Base-by-base conservation (phyloP, 1,284 basidiomycete species). In the Cystobasidium slooffiae region DNA sequence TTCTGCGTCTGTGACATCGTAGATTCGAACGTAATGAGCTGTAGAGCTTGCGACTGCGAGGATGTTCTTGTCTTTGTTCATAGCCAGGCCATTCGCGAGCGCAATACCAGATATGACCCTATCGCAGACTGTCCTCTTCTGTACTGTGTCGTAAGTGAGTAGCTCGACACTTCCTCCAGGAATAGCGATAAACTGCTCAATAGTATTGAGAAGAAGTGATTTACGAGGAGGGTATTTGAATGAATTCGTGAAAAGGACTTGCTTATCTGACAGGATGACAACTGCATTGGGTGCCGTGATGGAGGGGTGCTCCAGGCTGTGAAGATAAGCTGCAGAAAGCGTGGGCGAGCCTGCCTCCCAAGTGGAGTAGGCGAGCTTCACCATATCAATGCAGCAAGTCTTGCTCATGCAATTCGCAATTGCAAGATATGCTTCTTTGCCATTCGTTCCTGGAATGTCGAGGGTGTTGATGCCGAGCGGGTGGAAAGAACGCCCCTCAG, bases 271-370 rank as follows among this genome's bases (percentile, higher is more conserved):
- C 12, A 73, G 70, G 37, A 58, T 44, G 18, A 73, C 62, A 16
- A 73, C 52, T 3, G 70, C 70, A 59, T 73, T 73, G n/a, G 70
- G 70, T 4, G 70, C 47, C 2, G 51, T 73, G 43, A 73, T 65
- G 22, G 44, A 44, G 5, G 62, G 62, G 44, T 73, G 70, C 52
- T 56, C 63, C 6, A 73, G 46, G 22, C 24, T 51, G 22, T 41
- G n/a, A n/a, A 68, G 41, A 31, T 59, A 47, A 10, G 49, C 37
- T 20, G 52, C 61, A 24, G 47, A 18, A 8, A 62, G 18, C 39
- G 20, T 16, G 3, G 62, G 39, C 20, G 43, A 8, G n/a, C 12
- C 5, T 39, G 43, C 20, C 18, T 18, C 56, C 0, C 22, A 10
- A 20, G 31, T 12, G 5, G 16, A 6, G 44, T 41, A 62, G 12